Base-by-base conservation (phyloP, 495 filamentous ascomycete species). In the Lophiostoma macrostomum region DNA sequence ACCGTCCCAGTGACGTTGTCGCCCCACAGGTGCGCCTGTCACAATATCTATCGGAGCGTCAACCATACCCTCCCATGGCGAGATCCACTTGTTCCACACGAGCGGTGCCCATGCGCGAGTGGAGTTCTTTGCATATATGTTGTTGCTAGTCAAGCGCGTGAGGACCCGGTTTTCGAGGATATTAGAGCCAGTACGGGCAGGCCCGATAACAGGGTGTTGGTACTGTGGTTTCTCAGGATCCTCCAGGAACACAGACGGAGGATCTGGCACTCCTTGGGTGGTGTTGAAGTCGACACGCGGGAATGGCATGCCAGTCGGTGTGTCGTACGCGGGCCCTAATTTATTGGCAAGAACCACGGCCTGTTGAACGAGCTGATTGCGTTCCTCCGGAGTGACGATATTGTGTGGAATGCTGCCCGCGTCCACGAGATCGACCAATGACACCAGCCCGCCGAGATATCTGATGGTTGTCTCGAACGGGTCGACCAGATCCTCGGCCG, bases 401-500 rank as follows among this genome's bases (percentile, higher is more conserved):
- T 55, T 45, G 5, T 40, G 8, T 8, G 64, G 56, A 23, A 66
- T 50, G 19, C 63, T 16, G 13, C 58, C 62, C 14, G 60, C 58
- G 27, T 69, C 65, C 20, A 32, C 32, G 14, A 68, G 56, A 18
- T 66, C 67, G 3, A 64, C 44, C 5, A 69, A 43, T 23, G 65
- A 68, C 5, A 69, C 35, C 27, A 69, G 31, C 12, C 44, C 65
- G 2, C 67, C 67, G 8, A 68, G 36, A 41, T 69, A 69, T 18
- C 65, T 30, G 12, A 62, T 68, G 5, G 64, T 69, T 3, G 67
- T 66, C 44, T 67, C 65, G 35, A 64, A 65, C 11, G 67, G 63
- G 43, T 69, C 65, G 6, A 69, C 67, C 7, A 63, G 60, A 14
- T 41, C 58, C 5, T 47, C n/a, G 8, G 67, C 30, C 1, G 13